Base-by-base conservation (phyloP, 2,329 filamentous ascomycete species). In the Dactylonectria macrodidyma region DNA sequence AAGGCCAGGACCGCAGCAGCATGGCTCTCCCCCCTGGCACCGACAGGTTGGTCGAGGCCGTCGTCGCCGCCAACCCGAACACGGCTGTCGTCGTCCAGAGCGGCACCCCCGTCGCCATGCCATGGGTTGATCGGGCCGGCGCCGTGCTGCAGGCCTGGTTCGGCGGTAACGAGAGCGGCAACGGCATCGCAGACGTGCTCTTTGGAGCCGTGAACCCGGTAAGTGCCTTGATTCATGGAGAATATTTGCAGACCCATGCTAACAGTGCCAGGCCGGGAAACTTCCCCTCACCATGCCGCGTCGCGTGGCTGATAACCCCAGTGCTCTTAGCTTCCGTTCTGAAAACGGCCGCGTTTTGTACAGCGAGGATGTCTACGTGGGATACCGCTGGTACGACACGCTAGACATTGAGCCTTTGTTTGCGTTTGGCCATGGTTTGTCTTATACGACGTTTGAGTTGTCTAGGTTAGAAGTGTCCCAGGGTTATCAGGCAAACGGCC, bases 311-410 rank as follows among this genome's bases (percentile, higher is more conserved):
- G 67, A 73, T 14, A 71, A 70, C 24, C 71, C 71, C 8, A 62
- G 58, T 5, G 58, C 59, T 0, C 52, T 71, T n/a, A 70, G 59
- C 62, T 73, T 68, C 67, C 67, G 67, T 10, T 68, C 65, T n/a
- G 71, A 73, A 7, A 60, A 59, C 11, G 71, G 69, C 5, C 50
- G 67, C 0, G 67, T 70, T 6, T 46, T 70, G 11, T 72, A 72
- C 30, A 61, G 64, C 44, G 71, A 72, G 30, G 71, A 72, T 7
- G 62, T 72, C 0, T 69, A 70, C n/a, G 71, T 72, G 5, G 71
- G 71, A 5, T 72, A 72, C 19, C 69, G 71, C 0, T 72, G 62
- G 61, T 71, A 68, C 34, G 71, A 72, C 19, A 66, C 63, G 2
- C 46, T 67, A 7, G 66, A 65, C 5, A 67, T 69, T 19, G 66